Evolutionary conservation across 257 asterid species (phyloP).

Genomic region (Solanum peruvianum): DNA sequence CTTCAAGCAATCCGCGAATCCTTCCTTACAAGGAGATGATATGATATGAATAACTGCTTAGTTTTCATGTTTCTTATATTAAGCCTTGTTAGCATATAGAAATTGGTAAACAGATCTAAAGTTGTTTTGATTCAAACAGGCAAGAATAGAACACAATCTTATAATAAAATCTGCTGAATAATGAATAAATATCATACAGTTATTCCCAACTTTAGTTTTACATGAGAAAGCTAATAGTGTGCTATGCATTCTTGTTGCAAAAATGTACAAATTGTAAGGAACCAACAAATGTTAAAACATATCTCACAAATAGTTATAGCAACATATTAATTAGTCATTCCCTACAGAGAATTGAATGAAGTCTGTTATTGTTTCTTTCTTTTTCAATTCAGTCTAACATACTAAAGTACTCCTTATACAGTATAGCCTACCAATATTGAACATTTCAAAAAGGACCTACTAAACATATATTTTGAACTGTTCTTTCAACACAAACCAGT

Average conservation of each 20-base stretch:
- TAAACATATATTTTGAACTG: not conserved
- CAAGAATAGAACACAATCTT: not conserved
- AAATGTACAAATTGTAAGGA: not conserved
- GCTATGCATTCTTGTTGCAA: not conserved
- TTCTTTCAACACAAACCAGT: not conserved
- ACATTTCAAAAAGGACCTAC: not conserved
- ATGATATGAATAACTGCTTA: not conserved
- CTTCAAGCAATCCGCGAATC: conserved; percentile 5
- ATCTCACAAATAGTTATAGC: not conserved
- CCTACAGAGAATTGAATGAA: not conserved
- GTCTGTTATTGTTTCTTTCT: not conserved
- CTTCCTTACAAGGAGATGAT: not conserved
- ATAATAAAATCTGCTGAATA: not conserved
- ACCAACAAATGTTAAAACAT: not conserved
- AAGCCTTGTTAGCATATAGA: not conserved
- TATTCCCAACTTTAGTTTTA: not conserved
- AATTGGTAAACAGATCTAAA: not conserved
- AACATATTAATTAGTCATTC: not conserved
- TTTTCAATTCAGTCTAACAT: not conserved
- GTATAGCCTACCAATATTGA: not conserved
- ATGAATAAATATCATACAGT: not conserved
- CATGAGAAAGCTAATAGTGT: not conserved
- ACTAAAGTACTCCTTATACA: not conserved
- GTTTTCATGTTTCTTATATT: not conserved
- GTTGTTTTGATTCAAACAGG: not conserved